A percentile compares a stretch with the other conserved stretches of the same genome.
phyloP scores from a whole-genome alignment of 2,329 filamentous ascomycete genomes.

The Phialocephala sp. region DNA sequence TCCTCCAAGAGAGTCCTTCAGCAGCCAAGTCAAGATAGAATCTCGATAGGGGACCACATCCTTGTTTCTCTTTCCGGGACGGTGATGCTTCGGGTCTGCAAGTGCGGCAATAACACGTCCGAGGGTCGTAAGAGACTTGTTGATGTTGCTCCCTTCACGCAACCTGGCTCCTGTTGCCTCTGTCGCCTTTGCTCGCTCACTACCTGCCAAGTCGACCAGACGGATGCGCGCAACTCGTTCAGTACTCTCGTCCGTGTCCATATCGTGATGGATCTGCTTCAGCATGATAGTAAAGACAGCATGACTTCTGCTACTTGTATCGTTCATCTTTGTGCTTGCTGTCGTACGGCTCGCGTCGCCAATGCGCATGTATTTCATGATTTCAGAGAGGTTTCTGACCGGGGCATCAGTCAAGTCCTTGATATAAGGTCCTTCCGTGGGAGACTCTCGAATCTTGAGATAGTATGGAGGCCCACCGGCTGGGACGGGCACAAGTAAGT shows the following conservation, averaged over 20 bases:
- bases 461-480: slow-evolving; percentile 82
- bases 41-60: slow-evolving; percentile 92
- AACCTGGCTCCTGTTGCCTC: slow-evolving; percentile 91
- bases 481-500: slow-evolving; percentile 78
- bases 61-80: slow-evolving; percentile 62
- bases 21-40: slow-evolving; percentile 80
- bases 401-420: slow-evolving; percentile 95
- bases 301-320: slow-evolving; percentile 94
- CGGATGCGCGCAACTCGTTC: slow-evolving; percentile 93
- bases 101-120: slow-evolving; percentile 95
- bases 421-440: slow-evolving; percentile 93
- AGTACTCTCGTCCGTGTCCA: slow-evolving; percentile 96
- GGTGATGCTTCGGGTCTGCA: slow-evolving; percentile 69
- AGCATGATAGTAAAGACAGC: slow-evolving; percentile 98
- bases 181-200: slow-evolving; percentile 92
- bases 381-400: slow-evolving; percentile 84
- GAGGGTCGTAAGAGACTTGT: slow-evolving; percentile 95
- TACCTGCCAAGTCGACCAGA: slow-evolving; percentile 92
- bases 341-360: slow-evolving; percentile 88
- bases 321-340: slow-evolving; percentile 98
- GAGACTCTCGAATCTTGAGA: slow-evolving; percentile 95
- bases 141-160: slow-evolving; percentile 96
- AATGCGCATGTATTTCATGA: slow-evolving; percentile 87
- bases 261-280: slow-evolving; percentile 97
- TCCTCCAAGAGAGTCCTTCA: slow-evolving; percentile 94